Base-by-base conservation (phyloP, 805 yeast species). In the Ogataea neopini region DNA sequence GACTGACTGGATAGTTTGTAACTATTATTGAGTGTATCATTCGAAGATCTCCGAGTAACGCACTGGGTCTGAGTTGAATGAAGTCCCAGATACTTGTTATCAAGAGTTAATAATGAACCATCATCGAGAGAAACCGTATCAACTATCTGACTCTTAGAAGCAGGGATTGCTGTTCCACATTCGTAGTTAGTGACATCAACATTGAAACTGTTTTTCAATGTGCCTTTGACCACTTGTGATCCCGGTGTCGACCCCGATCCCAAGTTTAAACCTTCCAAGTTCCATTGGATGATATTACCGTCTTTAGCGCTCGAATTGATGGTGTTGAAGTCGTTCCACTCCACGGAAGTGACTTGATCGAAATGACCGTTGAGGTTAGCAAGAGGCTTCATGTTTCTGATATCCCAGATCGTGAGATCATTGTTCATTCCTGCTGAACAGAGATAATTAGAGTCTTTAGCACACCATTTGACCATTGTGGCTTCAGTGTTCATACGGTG, bases 271-370 rank as follows among this genome's bases (percentile, higher is more conserved):
- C 47, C 49, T 3, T 50, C 49, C 15, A 80, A 66, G 61, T 80
- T 80, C 91, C 91, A 85, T 49, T 80, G 81, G 9, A 83, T 71
- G n/a, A 86, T 75, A 45, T 74, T 77, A 3, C 90, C 90, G 58
- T 85, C 89, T 40, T 71, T 67, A 1, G 85, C 79, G 6, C 86
- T 82, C 1, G 85, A 72, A 57, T 80, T 77, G 25, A 84, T 51
- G n/a, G 49, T 51, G 22, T 50, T 36, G 17, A 53, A 46, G 13
- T 54, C 49, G 2, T 73, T 62, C 92, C 94, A 88, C 50, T 80
- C 79, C 32, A 88, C 56, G 18, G 80, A 67, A 6, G 81, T 77
- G 13, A 88, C 70, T 28, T 64, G 63, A 50, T 77, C 83, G 5
- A 69, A 61, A 57, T 84, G 89, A 1, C 87, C 88, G 2, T 67